Evolutionary conservation across 306 rosid species (phyloP), one percentile per base, ranked within the genome.

Genomic region (Potentilla sterilis): DNA sequence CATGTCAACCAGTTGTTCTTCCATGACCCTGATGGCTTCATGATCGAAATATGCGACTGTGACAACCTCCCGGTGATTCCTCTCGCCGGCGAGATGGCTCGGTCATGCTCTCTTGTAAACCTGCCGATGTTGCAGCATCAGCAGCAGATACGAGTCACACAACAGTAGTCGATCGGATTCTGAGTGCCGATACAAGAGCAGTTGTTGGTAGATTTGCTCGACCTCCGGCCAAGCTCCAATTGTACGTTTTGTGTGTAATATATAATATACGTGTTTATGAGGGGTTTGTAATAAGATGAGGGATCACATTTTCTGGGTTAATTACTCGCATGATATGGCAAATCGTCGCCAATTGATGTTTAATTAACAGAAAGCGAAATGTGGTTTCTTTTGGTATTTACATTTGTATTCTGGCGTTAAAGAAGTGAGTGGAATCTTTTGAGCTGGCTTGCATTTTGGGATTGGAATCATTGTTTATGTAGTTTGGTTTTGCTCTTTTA

Each of bases 11-110:
- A 95, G 35, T 41, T 95, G 12, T 95, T 95, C 77, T 95, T 95
- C 72, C 98, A 95, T 70, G 98, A 95, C 62, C 98, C 98, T 9
- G 97, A 95, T 81, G 98, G 95, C 0, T 95, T 95, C 85, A 95
- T 95, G 98, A 87, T 95, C 57, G 98, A 95, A 81, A 95, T 95
- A 34, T 95, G 98, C 80, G 82, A 95, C 57, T 95, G 98, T 43
- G 98, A 95, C 70, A 92, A 83, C 68, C 89, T 95, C 9, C 98
- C 98, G 0, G 93, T 95, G 32, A 40, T 95, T 6, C 98, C 98
- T 2, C 21, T 95, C 2, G 86, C 77, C 1, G 84, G 84, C 1
- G 88, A 74, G 72, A 59, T 80, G 82, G 84, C 80, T 38, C 69
- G 80, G 7, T 37, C 88, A 2, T 87, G 90, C 76, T 80, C 88